phyloP scores from a whole-genome alignment of 2,329 filamentous ascomycete species.

The Nemania sp. region DNA sequence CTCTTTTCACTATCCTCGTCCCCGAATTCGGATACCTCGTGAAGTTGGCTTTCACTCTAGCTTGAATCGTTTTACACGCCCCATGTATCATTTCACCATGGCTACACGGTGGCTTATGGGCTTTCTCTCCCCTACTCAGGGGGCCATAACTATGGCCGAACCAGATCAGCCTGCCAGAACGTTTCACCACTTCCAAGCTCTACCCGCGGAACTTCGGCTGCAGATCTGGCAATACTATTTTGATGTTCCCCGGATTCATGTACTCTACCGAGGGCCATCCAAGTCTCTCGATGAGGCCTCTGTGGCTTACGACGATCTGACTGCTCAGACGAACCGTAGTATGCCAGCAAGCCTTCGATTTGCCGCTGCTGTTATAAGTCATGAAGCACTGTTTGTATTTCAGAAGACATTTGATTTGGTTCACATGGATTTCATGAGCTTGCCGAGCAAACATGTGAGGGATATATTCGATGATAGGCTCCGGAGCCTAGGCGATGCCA shows the following conservation, averaged over 20 bases:
- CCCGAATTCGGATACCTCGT: neutral
- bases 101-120: constrained; percentile 14
- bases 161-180: neutral
- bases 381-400: constrained; percentile 19
- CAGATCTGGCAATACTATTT: constrained; percentile 26
- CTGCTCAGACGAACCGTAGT: constrained; percentile 17
- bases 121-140: constrained; percentile 1
- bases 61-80: neutral
- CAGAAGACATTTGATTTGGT: constrained; percentile 19
- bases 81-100: constrained; percentile 3
- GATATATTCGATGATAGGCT: constrained; percentile 12
- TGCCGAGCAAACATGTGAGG: constrained; percentile 18
- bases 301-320: constrained; percentile 21
- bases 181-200: constrained; percentile 18
- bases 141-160: neutral
- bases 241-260: constrained; percentile 22
- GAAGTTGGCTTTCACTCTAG: neutral
- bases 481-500: neutral
- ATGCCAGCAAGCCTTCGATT: constrained; percentile 11
- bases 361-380: constrained; percentile 18
- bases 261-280: constrained; percentile 16
- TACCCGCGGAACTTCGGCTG: constrained; percentile 24
- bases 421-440: constrained; percentile 21
- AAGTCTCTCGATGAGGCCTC: constrained; percentile 2
- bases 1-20: neutral